These are phyloP conservation scores for Yamadazyma jaroonii DNA, from an alignment of 1,139 yeast species.

Conservation along the genomic window DNA sequence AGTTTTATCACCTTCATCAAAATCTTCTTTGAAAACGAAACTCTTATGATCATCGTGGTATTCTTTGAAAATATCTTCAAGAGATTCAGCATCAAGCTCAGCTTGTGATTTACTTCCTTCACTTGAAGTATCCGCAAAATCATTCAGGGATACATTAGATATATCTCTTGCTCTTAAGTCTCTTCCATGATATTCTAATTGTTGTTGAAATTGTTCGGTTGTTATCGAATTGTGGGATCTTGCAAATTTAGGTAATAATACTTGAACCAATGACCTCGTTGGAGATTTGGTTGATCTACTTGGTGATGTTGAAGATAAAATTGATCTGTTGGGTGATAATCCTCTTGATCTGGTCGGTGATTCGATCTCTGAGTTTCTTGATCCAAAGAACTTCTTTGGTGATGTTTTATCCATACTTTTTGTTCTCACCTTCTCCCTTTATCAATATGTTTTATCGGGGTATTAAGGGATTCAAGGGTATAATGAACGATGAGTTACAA, in stretches of 20 bases:
- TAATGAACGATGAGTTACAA: background rate
- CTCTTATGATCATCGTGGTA: conserved; percentile 18
- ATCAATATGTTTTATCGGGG: background rate
- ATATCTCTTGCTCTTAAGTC: background rate
- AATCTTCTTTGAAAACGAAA: conserved; percentile 30
- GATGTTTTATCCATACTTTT: background rate
- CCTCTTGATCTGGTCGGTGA: background rate
- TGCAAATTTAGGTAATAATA: conserved; percentile 4
- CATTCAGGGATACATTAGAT: conserved; percentile 12
- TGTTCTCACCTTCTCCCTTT: background rate
- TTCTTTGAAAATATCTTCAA: conserved; percentile 32
- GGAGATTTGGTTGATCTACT: conserved; percentile 7
- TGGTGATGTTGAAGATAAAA: background rate
- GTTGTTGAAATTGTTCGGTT: background rate
- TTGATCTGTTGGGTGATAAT: background rate
- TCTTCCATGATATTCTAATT: background rate
- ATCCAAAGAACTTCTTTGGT: background rate
- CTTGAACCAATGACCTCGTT: conserved; percentile 5
- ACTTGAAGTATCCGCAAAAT: conserved; percentile 40
- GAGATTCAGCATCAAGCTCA: conserved; percentile 27
- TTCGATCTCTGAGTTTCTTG: background rate
- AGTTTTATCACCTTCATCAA: conserved; percentile 16
- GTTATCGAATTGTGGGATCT: conserved; percentile 1
- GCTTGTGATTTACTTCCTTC: conserved; percentile 8
- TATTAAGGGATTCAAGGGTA: background rate